These are phyloP conservation scores for Penicillium desertorum DNA, from an alignment of 495 filamentous ascomycete genomes.

Conservation along the genomic window DNA sequence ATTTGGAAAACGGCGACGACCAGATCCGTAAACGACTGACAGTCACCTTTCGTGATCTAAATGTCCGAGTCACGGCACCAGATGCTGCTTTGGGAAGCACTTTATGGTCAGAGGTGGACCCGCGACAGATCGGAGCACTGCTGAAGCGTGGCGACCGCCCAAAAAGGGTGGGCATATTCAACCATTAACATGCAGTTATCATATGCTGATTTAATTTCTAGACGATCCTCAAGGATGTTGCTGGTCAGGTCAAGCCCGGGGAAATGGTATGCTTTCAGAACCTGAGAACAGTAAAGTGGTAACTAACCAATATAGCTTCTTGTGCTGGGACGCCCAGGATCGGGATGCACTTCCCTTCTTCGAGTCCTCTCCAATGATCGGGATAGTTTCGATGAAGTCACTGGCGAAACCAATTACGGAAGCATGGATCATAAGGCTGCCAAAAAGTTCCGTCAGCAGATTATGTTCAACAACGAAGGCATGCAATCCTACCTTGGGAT, in stretches of 20 bases:
- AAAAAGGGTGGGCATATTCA: constrained; percentile 30
- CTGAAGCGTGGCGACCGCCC: constrained; percentile 21
- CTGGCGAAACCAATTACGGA: constrained; percentile 35
- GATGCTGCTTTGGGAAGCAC: constrained; percentile 43
- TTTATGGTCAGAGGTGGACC: constrained; percentile 36
- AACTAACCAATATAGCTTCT: constrained; percentile 31
- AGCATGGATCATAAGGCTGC: constrained; percentile 39
- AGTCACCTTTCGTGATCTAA: constrained; percentile 40
- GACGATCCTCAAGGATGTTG: constrained; percentile 41
- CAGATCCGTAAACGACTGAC: constrained; percentile 36
- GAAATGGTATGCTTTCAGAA: constrained; percentile 36
- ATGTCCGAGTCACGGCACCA: constrained; percentile 39
- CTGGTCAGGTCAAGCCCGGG: constrained; percentile 40
- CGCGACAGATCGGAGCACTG: constrained; percentile 28
- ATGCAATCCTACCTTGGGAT: background rate
- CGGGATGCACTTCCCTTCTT: constrained; percentile 45
- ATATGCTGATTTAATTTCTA: constrained; percentile 8
- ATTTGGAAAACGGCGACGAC: constrained; percentile 29
- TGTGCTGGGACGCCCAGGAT: constrained; percentile 46
- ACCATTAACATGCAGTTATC: background rate
- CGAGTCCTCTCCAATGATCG: constrained; percentile 42
- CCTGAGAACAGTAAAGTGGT: background rate
- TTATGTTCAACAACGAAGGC: constrained; percentile 48
- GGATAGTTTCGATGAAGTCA: constrained; percentile 37
- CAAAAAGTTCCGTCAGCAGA: constrained; percentile 38